phyloP scores from a whole-genome alignment of 1,284 basidiomycete species.

The Sanguinoderma infundibulare region DNA sequence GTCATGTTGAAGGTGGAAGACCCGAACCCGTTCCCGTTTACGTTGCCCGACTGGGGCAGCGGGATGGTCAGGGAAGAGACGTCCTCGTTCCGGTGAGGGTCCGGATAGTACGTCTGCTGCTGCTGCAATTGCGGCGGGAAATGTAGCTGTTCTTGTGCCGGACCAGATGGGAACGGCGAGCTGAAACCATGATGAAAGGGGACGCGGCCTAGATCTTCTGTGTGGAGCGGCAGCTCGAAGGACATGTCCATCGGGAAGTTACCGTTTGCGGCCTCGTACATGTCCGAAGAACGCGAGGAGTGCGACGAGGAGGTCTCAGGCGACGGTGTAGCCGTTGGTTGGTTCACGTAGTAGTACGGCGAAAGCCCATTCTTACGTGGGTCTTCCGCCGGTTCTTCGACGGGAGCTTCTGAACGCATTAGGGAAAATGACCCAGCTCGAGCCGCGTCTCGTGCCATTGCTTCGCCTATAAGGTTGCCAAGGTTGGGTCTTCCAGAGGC shows the following conservation, averaged over 20 bases:
- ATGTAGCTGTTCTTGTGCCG: not conserved
- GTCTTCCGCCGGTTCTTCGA: not conserved
- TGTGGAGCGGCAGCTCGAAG: constrained; percentile 19
- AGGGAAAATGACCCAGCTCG: not conserved
- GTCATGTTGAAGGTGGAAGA: not conserved
- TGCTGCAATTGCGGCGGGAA: not conserved
- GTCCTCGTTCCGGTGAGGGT: not conserved
- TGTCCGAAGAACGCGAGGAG: not conserved
- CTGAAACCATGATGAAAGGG: constrained; percentile 20
- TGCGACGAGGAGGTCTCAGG: not conserved
- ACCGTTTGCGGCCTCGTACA: not conserved
- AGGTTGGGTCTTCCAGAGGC: not conserved
- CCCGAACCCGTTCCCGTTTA: not conserved
- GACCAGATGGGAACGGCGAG: not conserved
- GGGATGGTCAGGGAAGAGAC: not conserved
- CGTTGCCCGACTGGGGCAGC: not conserved
- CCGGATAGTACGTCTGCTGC: not conserved
- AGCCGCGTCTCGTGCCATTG: not conserved
- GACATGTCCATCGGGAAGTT: constrained; percentile 1
- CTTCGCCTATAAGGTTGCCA: not conserved
- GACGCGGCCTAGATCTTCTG: constrained; percentile 20
- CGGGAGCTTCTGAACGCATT: not conserved
- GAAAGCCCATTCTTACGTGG: not conserved
- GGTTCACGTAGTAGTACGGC: not conserved
- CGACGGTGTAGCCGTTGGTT: not conserved